Percentiles rank a stretch among this genome's conserved stretches.
phyloP scores from a whole-genome alignment of 768 basidiomycete genomes.

The Auriscalpium microsporum region DNA sequence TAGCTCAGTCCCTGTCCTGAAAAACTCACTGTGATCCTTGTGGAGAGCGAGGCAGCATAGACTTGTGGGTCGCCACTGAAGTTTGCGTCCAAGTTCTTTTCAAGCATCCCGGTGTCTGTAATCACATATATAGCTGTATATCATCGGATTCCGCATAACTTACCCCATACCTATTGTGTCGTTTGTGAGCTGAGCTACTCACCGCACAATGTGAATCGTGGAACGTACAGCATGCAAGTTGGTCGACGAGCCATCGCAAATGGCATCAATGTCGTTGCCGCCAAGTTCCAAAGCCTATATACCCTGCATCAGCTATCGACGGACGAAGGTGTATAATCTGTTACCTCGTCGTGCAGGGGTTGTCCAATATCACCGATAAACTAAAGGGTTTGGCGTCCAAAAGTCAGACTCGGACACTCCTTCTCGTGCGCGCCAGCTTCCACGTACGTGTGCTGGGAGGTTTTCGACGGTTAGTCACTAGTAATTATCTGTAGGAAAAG shows the following conservation, averaged over 20 bases:
- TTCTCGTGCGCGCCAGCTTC: too few species aligned
- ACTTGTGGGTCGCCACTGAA: conserved; percentile 13
- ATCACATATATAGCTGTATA: not conserved
- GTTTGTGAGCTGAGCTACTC: not conserved
- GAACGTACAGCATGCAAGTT: conserved; percentile 32
- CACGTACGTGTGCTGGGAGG: not conserved
- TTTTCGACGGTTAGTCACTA: not conserved
- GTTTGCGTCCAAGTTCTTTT: conserved; percentile 15
- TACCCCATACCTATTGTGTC: conserved; percentile 15
- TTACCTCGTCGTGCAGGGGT: conserved; percentile 36
- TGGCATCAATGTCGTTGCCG: conserved; percentile 36
- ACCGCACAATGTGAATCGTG: not conserved
- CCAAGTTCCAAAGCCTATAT: conserved; percentile 28
- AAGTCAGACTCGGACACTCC: not conserved
- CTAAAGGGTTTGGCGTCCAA: conserved; percentile 1
- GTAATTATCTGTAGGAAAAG: not conserved
- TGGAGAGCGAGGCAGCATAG: conserved; percentile 32
- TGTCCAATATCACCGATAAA: conserved; percentile 44
- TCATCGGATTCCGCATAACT: not conserved
- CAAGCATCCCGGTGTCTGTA: conserved; percentile 16
- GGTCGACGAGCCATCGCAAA: conserved; percentile 30
- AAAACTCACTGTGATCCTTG: conserved; percentile 31
- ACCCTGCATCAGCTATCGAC: not conserved
- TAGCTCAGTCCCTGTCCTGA: too few species aligned
- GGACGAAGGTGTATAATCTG: not conserved